phyloP scores from a whole-genome alignment of 1,284 basidiomycete species.

The Papiliotrema terrestris region DNA sequence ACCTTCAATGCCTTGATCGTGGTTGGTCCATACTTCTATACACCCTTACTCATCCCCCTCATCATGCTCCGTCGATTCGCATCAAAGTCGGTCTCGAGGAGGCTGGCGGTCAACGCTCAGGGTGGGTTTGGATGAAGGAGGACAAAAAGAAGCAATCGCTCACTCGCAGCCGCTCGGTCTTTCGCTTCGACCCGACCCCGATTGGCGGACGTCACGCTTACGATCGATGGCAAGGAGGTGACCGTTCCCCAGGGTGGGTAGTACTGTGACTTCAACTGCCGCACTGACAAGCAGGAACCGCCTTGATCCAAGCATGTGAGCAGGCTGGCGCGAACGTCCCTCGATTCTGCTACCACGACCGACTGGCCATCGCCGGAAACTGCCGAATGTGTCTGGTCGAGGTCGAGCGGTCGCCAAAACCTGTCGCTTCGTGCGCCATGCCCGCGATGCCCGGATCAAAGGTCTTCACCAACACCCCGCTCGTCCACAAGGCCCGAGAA shows the following conservation, averaged over 20 bases:
- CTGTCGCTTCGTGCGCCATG: conserved; percentile 78
- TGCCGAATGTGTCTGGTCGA: conserved; percentile 99
- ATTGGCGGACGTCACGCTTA: conserved; percentile 78
- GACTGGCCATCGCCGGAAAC: conserved; percentile 87
- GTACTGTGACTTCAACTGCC: background rate
- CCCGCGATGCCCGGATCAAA: conserved; percentile 96
- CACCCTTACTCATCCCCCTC: background rate
- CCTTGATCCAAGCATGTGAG: conserved; percentile 90
- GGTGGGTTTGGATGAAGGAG: background rate
- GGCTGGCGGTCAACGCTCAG: conserved; percentile 3
- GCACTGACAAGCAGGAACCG: conserved; percentile 61
- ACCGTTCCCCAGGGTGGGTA: conserved; percentile 80
- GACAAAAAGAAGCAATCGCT: background rate
- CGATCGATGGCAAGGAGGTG: conserved; percentile 88
- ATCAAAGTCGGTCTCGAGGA: conserved; percentile 3
- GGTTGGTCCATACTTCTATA: background rate
- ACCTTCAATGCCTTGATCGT: background rate
- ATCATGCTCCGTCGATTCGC: conserved; percentile 9
- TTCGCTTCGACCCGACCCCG: conserved; percentile 48
- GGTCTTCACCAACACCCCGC: conserved; percentile 92
- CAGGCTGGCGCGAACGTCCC: conserved; percentile 31
- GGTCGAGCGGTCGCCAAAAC: conserved; percentile 84
- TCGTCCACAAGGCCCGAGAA: conserved; percentile 87
- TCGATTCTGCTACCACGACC: conserved; percentile 51
- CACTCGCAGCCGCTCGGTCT: conserved; percentile 26